Percentiles rank a stretch among this genome's conserved stretches.
Conservation (phyloP, 371 early-diverging fungal genomes). For the Mortierella sp. region DNA sequence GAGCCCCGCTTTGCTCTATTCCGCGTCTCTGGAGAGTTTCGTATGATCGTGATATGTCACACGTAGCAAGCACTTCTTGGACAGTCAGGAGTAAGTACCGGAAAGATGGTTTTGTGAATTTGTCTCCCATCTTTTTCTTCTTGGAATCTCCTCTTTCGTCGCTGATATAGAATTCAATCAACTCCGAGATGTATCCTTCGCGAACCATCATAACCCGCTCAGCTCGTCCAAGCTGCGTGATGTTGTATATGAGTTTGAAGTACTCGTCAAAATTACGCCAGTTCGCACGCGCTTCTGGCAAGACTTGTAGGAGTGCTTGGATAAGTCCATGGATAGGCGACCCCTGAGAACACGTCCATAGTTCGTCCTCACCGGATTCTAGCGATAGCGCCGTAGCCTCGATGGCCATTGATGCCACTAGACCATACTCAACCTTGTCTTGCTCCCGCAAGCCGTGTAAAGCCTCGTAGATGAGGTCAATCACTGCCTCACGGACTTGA, state of each 20-base stretch:
- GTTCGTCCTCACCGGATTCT: slow-evolving; percentile 14
- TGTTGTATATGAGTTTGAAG: slow-evolving; percentile 61
- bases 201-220: slow-evolving; percentile 58
- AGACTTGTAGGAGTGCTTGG: slow-evolving; percentile 26
- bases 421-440: slow-evolving; percentile 27
- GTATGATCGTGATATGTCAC: slow-evolving; percentile 45
- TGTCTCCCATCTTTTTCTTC: slow-evolving; percentile 61
- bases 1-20: slow-evolving; percentile 4
- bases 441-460: slow-evolving; percentile 27
- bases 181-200: slow-evolving; percentile 44
- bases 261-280: slow-evolving; percentile 65
- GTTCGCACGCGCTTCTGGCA: slow-evolving; percentile 53
- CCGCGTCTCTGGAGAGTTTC: slow-evolving; percentile 14
- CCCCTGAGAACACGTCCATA: slow-evolving; percentile 33
- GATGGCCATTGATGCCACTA: slow-evolving; percentile 5
- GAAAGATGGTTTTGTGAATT: slow-evolving; percentile 60
- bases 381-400: not conserved
- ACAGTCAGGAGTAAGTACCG: slow-evolving; percentile 50
- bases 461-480: slow-evolving; percentile 38
- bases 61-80: slow-evolving; percentile 39
- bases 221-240: slow-evolving; percentile 70
- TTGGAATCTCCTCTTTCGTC: slow-evolving; percentile 52
- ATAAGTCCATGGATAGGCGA: slow-evolving; percentile 35
- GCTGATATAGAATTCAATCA: slow-evolving; percentile 56
- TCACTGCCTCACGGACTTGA: slow-evolving; percentile 48